Conservation (phyloP, 352 stramenopile species). For the Phytophthora quininea region DNA sequence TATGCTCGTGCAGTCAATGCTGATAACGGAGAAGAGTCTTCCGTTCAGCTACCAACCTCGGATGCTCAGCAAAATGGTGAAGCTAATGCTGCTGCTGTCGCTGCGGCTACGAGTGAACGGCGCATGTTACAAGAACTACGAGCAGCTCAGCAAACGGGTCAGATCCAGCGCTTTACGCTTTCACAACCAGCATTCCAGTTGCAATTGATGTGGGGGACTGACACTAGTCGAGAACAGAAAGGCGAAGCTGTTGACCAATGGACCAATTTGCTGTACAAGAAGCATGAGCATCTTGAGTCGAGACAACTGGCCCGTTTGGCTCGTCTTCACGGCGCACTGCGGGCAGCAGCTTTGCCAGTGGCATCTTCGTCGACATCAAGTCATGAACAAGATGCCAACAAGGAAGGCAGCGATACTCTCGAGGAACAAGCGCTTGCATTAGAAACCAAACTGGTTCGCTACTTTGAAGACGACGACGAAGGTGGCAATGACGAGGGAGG, state of each 20-base stretch:
- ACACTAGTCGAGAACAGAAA: slow-evolving; percentile 8
- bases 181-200: slow-evolving; percentile 58
- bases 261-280: slow-evolving; percentile 56
- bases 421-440: slow-evolving; percentile 42
- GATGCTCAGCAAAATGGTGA: slow-evolving; percentile 23
- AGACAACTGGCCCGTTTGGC: slow-evolving; percentile 67
- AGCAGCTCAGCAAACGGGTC: slow-evolving; percentile 52
- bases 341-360: slow-evolving; percentile 40
- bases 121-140: slow-evolving; percentile 60
- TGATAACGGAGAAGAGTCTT: slow-evolving; percentile 4
- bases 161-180: slow-evolving; percentile 65
- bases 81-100: slow-evolving; percentile 25
- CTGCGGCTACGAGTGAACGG: slow-evolving; percentile 40
- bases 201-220: slow-evolving; percentile 40
- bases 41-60: slow-evolving; percentile 8
- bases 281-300: slow-evolving; percentile 62
- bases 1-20: slow-evolving; percentile 20
- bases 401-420: slow-evolving; percentile 23
- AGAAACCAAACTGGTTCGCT: slow-evolving; percentile 57
- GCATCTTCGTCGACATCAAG: slow-evolving; percentile 10
- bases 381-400: slow-evolving; percentile 10
- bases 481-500: slow-evolving; percentile 12
- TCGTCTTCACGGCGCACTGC: slow-evolving; percentile 59
- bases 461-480: slow-evolving; percentile 66
- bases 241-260: slow-evolving; percentile 32